Base-by-base conservation (phyloP, 148 eudicot species). In the Rhododendron henanense region DNA sequence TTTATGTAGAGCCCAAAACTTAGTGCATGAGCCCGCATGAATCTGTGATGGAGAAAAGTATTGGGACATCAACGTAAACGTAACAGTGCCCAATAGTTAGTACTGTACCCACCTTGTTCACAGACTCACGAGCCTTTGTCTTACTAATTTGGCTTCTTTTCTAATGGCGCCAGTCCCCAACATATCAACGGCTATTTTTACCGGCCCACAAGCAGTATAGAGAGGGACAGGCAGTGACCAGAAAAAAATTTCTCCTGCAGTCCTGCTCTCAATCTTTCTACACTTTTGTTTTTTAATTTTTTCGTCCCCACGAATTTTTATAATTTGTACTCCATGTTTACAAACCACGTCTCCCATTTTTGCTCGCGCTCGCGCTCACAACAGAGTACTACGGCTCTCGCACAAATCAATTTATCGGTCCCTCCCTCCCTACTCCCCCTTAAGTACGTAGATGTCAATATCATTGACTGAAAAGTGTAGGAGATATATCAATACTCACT, bases 161-260 rank as follows among this genome's bases (percentile, higher is more conserved):
- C 67, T 61, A 7, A 8, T 63, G n/a, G n/a, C n/a, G 69, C 3
- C 10, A 63, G 37, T 31, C 4, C 16, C 76, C 10, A 28, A 16
- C 48, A 76, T 35, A 8, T 33, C 55, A 90, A 90, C 92, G 92
- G 92, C 92, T 90, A 89, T 50, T 47, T 85, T 83, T 83, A 7
- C 81, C 18, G 23, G 75, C 45, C 48, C 41, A 37, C 28, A 33
- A 28, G n/a, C 65, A 25, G 35, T 8, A 21, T 2, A 63, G 10
- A 63, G 71, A 15, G 59, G 11, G 8, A 15, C 59, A 18, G 21
- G 5, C 21, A 55, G 19, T 1, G 65, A 5, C 9, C 65, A 59
- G 9, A 59, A 18, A 55, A 59, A 1, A 59, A 19, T 19, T 59
- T 0, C 59, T 53, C 57, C 18, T 13, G 16, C 57, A 53, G 57